phyloP scores from a whole-genome alignment of 1,284 basidiomycete species.

The Microbotryomycetes sp. region DNA sequence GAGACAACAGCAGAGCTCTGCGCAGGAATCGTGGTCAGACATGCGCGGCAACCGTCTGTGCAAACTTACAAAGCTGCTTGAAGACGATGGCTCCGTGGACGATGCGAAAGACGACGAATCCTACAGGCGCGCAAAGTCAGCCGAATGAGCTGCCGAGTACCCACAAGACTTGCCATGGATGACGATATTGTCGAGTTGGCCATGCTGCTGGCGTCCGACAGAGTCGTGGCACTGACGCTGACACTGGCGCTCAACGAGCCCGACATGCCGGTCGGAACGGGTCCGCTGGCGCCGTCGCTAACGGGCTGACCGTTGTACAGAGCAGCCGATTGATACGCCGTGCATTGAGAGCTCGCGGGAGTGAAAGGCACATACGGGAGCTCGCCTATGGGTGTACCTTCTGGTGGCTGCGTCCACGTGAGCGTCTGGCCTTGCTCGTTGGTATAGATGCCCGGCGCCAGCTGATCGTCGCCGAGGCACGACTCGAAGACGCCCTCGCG shows the following conservation, averaged over 20 bases:
- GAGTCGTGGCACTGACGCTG: background rate
- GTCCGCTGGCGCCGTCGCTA: background rate
- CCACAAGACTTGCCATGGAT: background rate
- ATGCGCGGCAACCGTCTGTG: background rate
- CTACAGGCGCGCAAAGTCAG: too few species aligned
- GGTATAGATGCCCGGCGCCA: slow-evolving; percentile 52
- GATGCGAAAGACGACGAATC: background rate
- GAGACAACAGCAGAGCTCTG: background rate
- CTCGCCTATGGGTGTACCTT: background rate
- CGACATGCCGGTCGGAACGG: background rate
- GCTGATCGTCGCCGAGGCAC: slow-evolving; percentile 57
- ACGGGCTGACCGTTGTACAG: background rate
- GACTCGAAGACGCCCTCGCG: slow-evolving; percentile 52
- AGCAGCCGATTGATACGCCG: background rate
- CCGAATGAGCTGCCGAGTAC: too few species aligned
- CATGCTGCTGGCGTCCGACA: too few species aligned
- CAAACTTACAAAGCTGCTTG: background rate
- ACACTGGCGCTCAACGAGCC: background rate
- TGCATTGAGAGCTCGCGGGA: background rate
- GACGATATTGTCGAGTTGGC: background rate
- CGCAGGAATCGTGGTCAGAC: background rate
- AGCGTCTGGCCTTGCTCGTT: slow-evolving; percentile 28
- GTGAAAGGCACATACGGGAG: background rate
- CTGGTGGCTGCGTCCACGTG: slow-evolving; percentile 1
- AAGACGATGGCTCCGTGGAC: background rate